phyloP scores from a whole-genome alignment of 2,329 filamentous ascomycete species.

The Ophiostoma novo-ulmi region DNA sequence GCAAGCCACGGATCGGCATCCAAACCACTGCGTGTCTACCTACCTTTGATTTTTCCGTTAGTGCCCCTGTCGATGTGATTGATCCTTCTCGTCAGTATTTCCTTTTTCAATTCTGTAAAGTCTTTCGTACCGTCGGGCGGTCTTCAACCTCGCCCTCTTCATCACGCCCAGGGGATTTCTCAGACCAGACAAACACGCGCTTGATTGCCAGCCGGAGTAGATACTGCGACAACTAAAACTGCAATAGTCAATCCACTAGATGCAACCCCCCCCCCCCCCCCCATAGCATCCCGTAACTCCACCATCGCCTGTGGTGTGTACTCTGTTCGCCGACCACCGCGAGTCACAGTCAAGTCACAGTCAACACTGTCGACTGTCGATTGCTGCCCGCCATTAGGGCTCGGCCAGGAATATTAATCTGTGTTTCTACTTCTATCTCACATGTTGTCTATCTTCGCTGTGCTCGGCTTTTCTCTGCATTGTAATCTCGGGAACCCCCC shows the following conservation, averaged over 20 bases:
- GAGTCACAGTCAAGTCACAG: background rate
- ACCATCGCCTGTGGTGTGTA: background rate
- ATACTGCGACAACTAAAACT: no score
- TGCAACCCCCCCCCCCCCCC: background rate
- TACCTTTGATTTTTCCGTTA: background rate
- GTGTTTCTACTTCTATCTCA: background rate
- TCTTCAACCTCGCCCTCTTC: no score
- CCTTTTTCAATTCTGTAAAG: no score
- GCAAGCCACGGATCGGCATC: background rate
- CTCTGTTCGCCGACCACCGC: background rate
- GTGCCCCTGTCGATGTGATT: background rate
- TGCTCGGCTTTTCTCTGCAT: slow-evolving; percentile 2
- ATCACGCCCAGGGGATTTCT: no score
- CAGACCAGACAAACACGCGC: no score
- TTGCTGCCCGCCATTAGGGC: background rate
- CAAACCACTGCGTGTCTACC: background rate
- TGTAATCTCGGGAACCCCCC: background rate
- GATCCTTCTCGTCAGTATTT: background rate
- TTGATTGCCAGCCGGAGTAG: no score
- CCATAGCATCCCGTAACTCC: background rate
- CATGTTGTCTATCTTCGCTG: background rate
- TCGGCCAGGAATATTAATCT: background rate
- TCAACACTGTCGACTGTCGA: background rate
- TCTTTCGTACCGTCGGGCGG: no score
- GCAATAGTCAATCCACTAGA: background rate